Conservation (phyloP, 306 rosid genomes). For the Medicago lupulina region DNA sequence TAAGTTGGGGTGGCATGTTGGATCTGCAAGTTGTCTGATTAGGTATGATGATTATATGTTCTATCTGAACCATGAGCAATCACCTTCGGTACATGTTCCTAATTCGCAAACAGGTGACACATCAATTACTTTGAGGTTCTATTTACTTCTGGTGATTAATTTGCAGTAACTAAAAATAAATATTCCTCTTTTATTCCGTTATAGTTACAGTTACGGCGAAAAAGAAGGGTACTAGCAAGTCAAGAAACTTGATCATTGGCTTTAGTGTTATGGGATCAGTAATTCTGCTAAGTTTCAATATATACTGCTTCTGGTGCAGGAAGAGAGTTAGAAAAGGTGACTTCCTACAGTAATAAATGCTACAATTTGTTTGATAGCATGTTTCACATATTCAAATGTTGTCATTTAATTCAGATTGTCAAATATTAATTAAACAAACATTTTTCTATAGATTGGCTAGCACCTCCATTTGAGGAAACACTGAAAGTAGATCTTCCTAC, state of each 20-base stretch:
- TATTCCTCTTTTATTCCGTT: background rate
- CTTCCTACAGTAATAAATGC: background rate
- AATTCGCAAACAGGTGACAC: constrained; percentile 14
- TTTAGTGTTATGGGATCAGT: constrained; percentile 35
- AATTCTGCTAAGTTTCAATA: constrained; percentile 21
- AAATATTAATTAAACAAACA: background rate
- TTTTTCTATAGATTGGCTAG: background rate
- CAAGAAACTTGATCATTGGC: constrained; percentile 35
- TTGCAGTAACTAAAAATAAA: background rate
- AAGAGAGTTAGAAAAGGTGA: background rate
- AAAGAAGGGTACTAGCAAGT: constrained; percentile 5
- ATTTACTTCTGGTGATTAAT: background rate
- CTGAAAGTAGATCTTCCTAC: constrained; percentile 38
- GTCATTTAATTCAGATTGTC: no score
- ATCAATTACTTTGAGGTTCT: background rate
- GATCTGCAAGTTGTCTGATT: constrained; percentile 43
- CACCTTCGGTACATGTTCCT: constrained; percentile 22
- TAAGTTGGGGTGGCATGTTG: constrained; percentile 40
- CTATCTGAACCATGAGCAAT: constrained; percentile 17
- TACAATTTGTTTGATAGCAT: background rate
- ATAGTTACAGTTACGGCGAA: background rate
- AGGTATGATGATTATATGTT: constrained; percentile 44
- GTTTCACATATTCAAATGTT: background rate
- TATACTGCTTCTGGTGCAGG: constrained; percentile 18
- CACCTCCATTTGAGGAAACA: background rate